Evolutionary conservation across 768 basidiomycete genomes (phyloP), one percentile per base, ranked within the genome.

Genomic region (Multifurca ochricompacta): DNA sequence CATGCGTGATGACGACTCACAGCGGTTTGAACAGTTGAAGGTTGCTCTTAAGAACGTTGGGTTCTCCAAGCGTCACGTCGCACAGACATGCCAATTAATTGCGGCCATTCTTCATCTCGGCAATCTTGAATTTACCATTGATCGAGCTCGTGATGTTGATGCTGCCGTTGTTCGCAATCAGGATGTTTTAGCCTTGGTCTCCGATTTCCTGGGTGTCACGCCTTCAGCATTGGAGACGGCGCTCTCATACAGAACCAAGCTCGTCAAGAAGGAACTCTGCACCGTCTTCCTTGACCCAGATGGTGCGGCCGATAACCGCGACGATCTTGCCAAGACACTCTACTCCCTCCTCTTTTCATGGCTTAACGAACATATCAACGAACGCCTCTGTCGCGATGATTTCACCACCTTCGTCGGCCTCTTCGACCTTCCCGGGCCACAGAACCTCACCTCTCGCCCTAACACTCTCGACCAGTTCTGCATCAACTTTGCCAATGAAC

Each of bases 391-490:
- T 73, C 82, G 84, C 21, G 94, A 97, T 35, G 92, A 96, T 65
- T 99, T 92, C 59, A 75, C 78, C 3, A 90, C 88, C 2, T 96
- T 94, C 71, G 85, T 98, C 60, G 91, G 92, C 8, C 77, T 98
- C 32, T 86, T 98, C 65, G 93, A 99, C 68, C 80, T 98, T 10
- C 93, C 95, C 2, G 93, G 95, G 5, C 80, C 87, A 4, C 92
- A 96, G 68, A 94, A 96, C 70, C 79, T 91, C 70, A 82, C 85
- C 3, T 85, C 83, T 53, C 79, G 91, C 1, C 75, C 87, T 52
- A 97, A 99, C 70, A 93, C 92, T 6, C 81, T 99, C 44, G 93
- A 99, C 66, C 92, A 97, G 59, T 92, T 98, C 68, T 90, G 88
- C 69, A 78, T 97, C 74, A 99, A 98, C 71, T 94, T 91, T 62